These are phyloP conservation scores for Blastobotrys petasosporus DNA, from an alignment of 1,139 yeast genomes.

Conservation along the genomic window DNA sequence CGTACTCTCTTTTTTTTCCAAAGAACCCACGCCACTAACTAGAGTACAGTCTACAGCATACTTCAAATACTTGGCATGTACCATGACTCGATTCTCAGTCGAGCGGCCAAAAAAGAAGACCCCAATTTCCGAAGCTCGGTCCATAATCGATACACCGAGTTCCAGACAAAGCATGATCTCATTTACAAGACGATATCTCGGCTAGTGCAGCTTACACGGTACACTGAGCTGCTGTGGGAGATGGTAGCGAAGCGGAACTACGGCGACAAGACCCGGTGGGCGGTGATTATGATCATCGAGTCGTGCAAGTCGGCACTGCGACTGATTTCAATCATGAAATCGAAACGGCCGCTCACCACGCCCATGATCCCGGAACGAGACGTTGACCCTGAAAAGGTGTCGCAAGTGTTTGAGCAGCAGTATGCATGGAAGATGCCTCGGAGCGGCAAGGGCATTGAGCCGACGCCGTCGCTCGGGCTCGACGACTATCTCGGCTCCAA, in stretches of 20 bases:
- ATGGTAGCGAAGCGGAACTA: constrained; percentile 31
- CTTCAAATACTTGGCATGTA: constrained; percentile 36
- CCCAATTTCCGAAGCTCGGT: constrained; percentile 24
- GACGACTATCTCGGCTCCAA: constrained; percentile 26
- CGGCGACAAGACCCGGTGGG: constrained; percentile 31
- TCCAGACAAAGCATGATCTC: constrained; percentile 21
- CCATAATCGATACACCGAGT: constrained; percentile 34
- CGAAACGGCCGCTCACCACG: constrained; percentile 30
- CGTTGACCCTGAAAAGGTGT: constrained; percentile 24
- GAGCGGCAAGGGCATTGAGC: constrained; percentile 21
- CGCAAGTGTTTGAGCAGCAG: constrained; percentile 3
- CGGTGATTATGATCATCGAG: constrained; percentile 32
- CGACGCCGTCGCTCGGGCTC: constrained; percentile 6
- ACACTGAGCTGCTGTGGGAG: constrained; percentile 36
- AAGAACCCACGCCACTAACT: neutral
- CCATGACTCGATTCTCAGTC: constrained; percentile 35
- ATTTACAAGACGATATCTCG: constrained; percentile 32
- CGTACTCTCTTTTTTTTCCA: neutral
- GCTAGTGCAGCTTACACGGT: constrained; percentile 31
- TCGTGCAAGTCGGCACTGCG: constrained; percentile 33
- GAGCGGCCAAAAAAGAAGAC: constrained; percentile 27
- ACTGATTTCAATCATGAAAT: constrained; percentile 28
- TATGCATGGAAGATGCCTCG: constrained; percentile 32
- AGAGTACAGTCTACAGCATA: constrained; percentile 26
- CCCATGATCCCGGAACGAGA: constrained; percentile 36